phyloP scores from a whole-genome alignment of 441 rosid genomes.

The Pelargonium fulgidum region DNA sequence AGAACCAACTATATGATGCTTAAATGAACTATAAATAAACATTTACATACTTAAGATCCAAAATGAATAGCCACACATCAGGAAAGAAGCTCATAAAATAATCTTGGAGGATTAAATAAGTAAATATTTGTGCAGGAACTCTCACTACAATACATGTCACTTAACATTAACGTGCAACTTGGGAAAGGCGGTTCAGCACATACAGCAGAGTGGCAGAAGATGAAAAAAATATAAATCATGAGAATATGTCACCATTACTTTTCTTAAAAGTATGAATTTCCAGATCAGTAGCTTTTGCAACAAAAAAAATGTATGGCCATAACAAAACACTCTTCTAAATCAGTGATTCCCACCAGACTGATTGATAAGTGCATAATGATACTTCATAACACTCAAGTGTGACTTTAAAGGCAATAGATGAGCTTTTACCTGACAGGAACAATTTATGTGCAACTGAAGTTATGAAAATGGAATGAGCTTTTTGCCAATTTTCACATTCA shows the following conservation, averaged over 20 bases:
- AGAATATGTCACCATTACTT: neutral
- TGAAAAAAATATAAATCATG: neutral
- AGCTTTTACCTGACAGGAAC: constrained; percentile 64
- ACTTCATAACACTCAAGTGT: neutral
- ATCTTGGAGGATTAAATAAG: too few relatives aligned
- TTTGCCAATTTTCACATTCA: constrained; percentile 80
- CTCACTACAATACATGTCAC: too few relatives aligned
- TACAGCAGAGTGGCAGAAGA: neutral
- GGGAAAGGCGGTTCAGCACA: neutral
- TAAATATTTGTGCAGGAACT: too few relatives aligned
- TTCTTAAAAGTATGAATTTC: neutral
- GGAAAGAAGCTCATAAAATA: too few relatives aligned
- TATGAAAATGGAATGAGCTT: constrained; percentile 76
- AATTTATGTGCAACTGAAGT: constrained; percentile 68
- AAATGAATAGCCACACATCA: too few relatives aligned
- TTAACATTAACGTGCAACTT: too few relatives aligned
- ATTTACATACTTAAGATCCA: too few relatives aligned
- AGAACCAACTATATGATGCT: too few relatives aligned
- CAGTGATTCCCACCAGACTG: neutral
- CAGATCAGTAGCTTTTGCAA: neutral
- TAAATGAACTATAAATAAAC: too few relatives aligned
- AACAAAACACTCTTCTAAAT: neutral
- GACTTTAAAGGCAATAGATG: constrained; percentile 11
- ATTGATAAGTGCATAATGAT: neutral
- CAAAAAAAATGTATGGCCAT: neutral